Evolutionary conservation across 371 early-diverging fungal genomes (phyloP), one percentile per base, ranked within the genome.

Genomic region (Rhizopus sp.): DNA sequence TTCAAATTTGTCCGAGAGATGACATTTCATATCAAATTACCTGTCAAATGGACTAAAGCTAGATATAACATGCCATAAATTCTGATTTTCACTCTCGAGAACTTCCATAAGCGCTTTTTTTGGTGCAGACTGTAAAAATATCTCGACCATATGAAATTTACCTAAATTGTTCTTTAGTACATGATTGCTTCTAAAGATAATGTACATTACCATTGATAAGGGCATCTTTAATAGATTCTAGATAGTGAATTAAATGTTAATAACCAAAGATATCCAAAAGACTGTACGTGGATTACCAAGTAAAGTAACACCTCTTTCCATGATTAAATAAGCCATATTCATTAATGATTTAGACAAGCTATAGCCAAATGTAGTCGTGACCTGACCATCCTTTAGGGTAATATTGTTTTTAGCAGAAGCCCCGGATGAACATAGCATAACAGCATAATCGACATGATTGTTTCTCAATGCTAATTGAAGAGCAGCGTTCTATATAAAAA

Each of bases 291-390:
- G 8, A 52, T 63, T 74, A 76, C 79, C 69, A 10, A 72, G 51
- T 0, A 74, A 34, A 7, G 54, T 57, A 3, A 57, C 50, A 10
- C 70, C 69, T 17, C 64, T 62, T 23, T 80, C 74, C 59, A 84
- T 69, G 37, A 84, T 75, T 17, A 81, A 55, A 53, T 83, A 85
- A 3, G 82, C 77, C 54, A 87, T 60, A 38, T 79, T 77, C 68
- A 85, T 78, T 60, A 77, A 70, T 46, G 72, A 66, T 33, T 65
- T 56, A 3, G 77, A 77, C 17, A 80, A 58, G 47, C 68, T 68
- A 41, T 68, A 68, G 5, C 68, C 63, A 30, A 84, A 73, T 2
- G 70, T 74, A 1, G 81, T 63, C 2, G 59, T 51, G 3, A 13
- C 5, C 40, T 53, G 52, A 12, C 73, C 79, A 15, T 68, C 55